Evolutionary conservation across 108 stramenopile genomes (phyloP).

Genomic region (Chaetoceros muelleri): DNA sequence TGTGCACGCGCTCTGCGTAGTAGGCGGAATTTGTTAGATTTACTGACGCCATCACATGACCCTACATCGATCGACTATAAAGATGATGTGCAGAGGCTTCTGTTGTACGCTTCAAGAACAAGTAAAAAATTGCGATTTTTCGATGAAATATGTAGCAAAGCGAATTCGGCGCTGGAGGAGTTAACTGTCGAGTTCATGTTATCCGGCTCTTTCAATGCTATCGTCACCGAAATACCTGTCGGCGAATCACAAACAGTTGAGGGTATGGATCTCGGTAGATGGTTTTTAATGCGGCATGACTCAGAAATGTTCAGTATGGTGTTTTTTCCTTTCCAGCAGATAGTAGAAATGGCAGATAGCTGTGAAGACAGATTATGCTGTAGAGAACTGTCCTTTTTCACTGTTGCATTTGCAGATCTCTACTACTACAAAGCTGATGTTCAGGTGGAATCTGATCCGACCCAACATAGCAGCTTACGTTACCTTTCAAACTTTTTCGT

Average conservation of each 20-base stretch:
- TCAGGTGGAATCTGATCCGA: conserved; percentile 23
- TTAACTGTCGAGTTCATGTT: conserved; percentile 34
- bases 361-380: neutral
- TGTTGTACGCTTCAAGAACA: conserved; percentile 43
- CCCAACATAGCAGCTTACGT: conserved; percentile 38
- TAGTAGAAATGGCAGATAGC: conserved; percentile 10
- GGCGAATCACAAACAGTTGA: conserved; percentile 13
- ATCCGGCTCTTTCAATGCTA: conserved; percentile 27
- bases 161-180: conserved; percentile 30
- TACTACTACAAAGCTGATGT: conserved; percentile 55
- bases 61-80: neutral
- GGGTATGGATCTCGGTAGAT: conserved; percentile 28
- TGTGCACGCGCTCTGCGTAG: conserved; percentile 55
- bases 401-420: conserved; percentile 49
- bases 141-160: conserved; percentile 10
- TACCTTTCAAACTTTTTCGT: conserved; percentile 38
- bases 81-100: conserved; percentile 41
- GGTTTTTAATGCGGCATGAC: conserved; percentile 58
- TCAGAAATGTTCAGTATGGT: conserved; percentile 46
- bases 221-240: conserved; percentile 35
- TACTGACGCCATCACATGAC: conserved; percentile 7
- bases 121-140: conserved; percentile 53
- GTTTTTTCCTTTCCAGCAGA: conserved; percentile 25
- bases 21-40: conserved; percentile 40
- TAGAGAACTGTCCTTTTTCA: conserved; percentile 46